These are phyloP conservation scores for Mariannaea elegans DNA, from an alignment of 2,329 filamentous ascomycete species.

Conservation along the genomic window DNA sequence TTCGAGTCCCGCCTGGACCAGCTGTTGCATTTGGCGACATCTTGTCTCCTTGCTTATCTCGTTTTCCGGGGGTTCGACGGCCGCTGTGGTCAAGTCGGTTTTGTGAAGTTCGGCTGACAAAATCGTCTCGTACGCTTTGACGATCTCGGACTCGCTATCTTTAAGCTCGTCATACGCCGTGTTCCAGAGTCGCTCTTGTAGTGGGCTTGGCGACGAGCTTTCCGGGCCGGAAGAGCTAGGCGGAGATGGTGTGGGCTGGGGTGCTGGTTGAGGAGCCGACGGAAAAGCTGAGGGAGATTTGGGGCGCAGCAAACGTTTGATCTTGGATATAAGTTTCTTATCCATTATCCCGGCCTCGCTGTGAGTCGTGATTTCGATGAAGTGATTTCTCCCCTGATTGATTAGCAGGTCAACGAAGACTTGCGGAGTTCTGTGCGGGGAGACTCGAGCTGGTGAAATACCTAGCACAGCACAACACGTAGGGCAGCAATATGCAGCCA, in stretches of 20 bases:
- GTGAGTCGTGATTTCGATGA: no score
- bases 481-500: no score
- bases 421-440: no score
- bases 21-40: constrained; percentile 40
- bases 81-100: background rate
- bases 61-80: constrained; percentile 4
- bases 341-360: no score
- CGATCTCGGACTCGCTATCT: constrained; percentile 11
- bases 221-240: background rate
- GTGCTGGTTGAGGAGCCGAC: background rate
- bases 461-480: no score
- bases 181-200: constrained; percentile 25
- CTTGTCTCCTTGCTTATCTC: constrained; percentile 17
- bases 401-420: no score
- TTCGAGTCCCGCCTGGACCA: constrained; percentile 41
- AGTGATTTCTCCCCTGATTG: no score
- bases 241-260: background rate
- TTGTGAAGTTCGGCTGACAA: constrained; percentile 19
- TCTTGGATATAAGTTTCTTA: no score
- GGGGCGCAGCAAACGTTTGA: no score
- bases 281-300: no score
- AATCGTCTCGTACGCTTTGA: constrained; percentile 33
- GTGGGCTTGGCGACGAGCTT: background rate
- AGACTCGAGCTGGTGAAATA: no score
- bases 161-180: constrained; percentile 32